Evolutionary conservation across 73 alveolate genomes (phyloP).

Genomic region (Paramecium primaurelia): DNA sequence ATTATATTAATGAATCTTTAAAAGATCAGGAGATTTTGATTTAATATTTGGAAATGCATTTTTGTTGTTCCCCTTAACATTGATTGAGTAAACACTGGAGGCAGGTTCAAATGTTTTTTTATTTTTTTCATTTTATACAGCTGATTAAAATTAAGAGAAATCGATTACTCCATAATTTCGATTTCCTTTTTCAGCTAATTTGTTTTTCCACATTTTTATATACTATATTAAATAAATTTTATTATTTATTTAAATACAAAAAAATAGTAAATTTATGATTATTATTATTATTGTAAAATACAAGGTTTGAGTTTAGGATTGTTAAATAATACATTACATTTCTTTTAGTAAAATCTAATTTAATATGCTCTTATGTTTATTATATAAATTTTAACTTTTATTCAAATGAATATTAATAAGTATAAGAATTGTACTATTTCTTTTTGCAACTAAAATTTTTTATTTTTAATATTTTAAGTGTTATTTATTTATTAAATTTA

Average conservation of each 20-base stretch:
- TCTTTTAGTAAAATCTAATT: background rate
- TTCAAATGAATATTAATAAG: background rate
- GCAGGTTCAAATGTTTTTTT: background rate
- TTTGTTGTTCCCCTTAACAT: background rate
- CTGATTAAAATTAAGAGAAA: background rate
- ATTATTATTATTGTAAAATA: background rate
- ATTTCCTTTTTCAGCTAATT: background rate
- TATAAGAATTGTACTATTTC: background rate
- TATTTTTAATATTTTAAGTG: background rate
- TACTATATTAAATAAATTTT: background rate
- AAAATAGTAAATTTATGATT: background rate
- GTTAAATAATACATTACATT: no score
- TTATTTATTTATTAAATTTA: background rate
- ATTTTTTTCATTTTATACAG: background rate
- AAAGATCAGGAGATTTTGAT: background rate
- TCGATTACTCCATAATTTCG: background rate
- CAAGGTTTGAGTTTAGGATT: no score
- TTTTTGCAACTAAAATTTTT: background rate
- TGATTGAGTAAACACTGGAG: background rate
- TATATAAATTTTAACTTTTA: background rate
- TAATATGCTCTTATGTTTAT: slow-evolving; percentile 55
- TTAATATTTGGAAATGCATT: background rate
- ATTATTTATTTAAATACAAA: background rate
- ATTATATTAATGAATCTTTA: background rate
- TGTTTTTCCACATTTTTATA: background rate